Base-by-base conservation (phyloP, 2,329 filamentous ascomycete species). In the Ambrosiella cleistominuta region DNA sequence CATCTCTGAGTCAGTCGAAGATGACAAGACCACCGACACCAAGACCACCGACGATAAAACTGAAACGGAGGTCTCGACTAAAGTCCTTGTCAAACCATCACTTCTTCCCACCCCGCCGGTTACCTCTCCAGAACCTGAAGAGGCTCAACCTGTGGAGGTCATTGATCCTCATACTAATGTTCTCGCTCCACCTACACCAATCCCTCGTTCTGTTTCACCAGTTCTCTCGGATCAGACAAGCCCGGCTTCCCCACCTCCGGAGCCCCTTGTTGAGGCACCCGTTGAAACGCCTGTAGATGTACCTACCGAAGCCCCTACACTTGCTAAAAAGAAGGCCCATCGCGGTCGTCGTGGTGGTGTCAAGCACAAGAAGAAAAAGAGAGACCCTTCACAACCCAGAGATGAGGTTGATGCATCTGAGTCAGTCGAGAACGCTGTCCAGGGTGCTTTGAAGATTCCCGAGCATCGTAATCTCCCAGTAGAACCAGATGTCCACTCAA, bases 341-440 rank as follows among this genome's bases (percentile, higher is more conserved):
- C 76, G 85, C 58, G 86, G 86, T 3, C 76, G 80, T n/a, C 78
- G 86, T 53, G 86, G 85, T 19, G 85, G 86, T 1, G 77, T 79
- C 15, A 83, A 84, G 66, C 81, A 85, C 61, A 78, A 80, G 62
- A 79, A 79, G 60, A 75, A 73, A 12, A 75, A 76, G 58, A 72
- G 73, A 50, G 77, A 79, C 61, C 74, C 81, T 12, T 77, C 77
- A 0, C 71, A 72, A 54, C 75, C 74, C 2, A 71, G 73, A 13
- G 74, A 72, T 9, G 78, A 79, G 50, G 75, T 74, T 2, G 64
- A 66, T 0, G 11, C 56, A 4, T 63, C 65, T 0, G 64, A 68
- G 57, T 69, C 71, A 8, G 77, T 83, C 54, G 83, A 87, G 50
- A 83, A 83, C 40, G 77, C 75, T 1, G 76, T 82, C 56, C 75